phyloP scores from a whole-genome alignment of 2,329 filamentous ascomycete species.

The Diaporthe ilicicola region DNA sequence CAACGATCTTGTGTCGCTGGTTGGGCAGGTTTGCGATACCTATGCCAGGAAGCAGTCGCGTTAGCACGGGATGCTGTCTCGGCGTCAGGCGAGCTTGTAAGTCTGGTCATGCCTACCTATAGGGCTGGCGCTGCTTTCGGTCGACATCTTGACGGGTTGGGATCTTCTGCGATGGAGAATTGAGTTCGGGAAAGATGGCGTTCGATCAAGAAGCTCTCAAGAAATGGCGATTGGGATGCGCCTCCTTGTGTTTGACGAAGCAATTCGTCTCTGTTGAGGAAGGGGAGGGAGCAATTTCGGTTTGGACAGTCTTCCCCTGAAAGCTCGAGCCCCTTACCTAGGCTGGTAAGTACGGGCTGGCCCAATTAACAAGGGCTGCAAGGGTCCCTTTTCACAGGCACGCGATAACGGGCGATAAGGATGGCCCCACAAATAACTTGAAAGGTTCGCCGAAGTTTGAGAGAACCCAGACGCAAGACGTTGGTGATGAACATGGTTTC shows the following conservation, averaged over 20 bases:
- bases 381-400: slow-evolving; percentile 7
- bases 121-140: slow-evolving; percentile 62
- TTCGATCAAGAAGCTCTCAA: slow-evolving; percentile 14
- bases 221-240: slow-evolving; percentile 20
- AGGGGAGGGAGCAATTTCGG: slow-evolving; percentile 29
- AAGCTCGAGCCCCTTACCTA: slow-evolving; percentile 26
- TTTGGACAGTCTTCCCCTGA: slow-evolving; percentile 21
- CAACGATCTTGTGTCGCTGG: slow-evolving; percentile 79
- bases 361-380: slow-evolving; percentile 22
- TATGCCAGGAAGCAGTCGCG: background rate
- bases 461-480: background rate
- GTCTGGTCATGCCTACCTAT: slow-evolving; percentile 65
- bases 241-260: slow-evolving; percentile 21
- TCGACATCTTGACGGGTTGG: slow-evolving; percentile 30
- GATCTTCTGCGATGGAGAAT: background rate
- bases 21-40: slow-evolving; percentile 67
- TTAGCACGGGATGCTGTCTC: slow-evolving; percentile 6
- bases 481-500: slow-evolving; percentile 42
- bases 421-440: slow-evolving; percentile 22
- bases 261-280: slow-evolving; percentile 23
- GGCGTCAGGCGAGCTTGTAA: background rate
- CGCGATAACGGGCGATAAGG: slow-evolving; percentile 21
- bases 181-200: slow-evolving; percentile 5
- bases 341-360: slow-evolving; percentile 20
- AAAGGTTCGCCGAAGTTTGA: slow-evolving; percentile 27